Conservation (phyloP, 345 rosid species). For the Dipteronia dyeriana region DNA sequence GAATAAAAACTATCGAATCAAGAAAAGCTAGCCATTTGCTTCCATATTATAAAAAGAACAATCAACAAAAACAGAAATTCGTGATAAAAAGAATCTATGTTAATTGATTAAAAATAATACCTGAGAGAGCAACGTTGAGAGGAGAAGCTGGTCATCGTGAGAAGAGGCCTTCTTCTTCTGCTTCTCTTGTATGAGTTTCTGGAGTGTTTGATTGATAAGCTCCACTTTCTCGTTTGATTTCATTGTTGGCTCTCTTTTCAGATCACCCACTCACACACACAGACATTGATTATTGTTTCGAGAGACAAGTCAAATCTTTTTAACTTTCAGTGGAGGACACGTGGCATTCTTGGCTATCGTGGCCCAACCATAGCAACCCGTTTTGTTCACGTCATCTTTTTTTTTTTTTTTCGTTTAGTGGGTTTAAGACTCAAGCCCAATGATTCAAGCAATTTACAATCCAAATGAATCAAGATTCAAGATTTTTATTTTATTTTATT, state of each 20-base stretch:
- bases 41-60: background rate
- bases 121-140: conserved; percentile 63
- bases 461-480: no score
- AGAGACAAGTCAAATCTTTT: background rate
- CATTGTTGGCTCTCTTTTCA: conserved; percentile 25
- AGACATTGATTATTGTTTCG: no score
- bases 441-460: no score
- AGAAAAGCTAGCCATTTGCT: background rate
- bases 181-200: conserved; percentile 47
- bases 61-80: background rate
- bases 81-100: background rate
- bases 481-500: no score
- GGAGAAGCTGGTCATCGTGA: conserved; percentile 46
- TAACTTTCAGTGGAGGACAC: background rate
- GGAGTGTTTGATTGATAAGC: conserved; percentile 47
- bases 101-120: conserved; percentile 26
- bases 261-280: background rate
- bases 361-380: background rate
- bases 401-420: no score
- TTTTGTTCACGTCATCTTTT: background rate
- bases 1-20: background rate
- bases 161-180: conserved; percentile 28
- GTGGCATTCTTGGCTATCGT: background rate
- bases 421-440: no score
- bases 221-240: conserved; percentile 44